phyloP scores from a whole-genome alignment of 2,329 filamentous ascomycete species.

The Aspergillus flavus region DNA sequence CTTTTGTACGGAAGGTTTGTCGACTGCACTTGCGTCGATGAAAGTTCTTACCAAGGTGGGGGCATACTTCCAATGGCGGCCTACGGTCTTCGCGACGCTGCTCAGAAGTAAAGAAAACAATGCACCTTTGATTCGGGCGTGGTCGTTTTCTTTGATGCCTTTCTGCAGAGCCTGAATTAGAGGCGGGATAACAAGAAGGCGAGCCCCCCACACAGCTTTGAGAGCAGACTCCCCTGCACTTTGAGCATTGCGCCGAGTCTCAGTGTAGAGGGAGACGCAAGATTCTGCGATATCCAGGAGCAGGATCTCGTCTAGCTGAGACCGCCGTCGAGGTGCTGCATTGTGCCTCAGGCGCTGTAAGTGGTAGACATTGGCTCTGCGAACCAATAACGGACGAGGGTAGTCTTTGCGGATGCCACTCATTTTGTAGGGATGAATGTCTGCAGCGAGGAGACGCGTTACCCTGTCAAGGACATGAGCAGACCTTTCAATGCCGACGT shows the following conservation, averaged over 20 bases:
- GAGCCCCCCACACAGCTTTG: constrained; percentile 85
- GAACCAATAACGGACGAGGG: constrained; percentile 86
- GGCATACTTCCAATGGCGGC: constrained; percentile 92
- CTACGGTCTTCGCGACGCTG: constrained; percentile 81
- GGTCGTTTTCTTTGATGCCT: constrained; percentile 77
- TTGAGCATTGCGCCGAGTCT: constrained; percentile 93
- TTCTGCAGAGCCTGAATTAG: constrained; percentile 76
- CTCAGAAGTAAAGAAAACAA: constrained; percentile 91
- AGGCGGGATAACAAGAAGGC: constrained; percentile 86
- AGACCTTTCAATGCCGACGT: constrained; percentile 93
- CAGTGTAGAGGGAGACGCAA: constrained; percentile 87
- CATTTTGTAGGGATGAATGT: constrained; percentile 91
- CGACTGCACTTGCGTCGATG: constrained; percentile 84
- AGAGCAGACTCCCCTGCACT: constrained; percentile 89
- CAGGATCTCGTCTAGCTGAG: constrained; percentile 82
- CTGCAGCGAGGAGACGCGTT: constrained; percentile 78
- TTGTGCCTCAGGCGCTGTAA: constrained; percentile 94
- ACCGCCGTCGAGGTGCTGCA: constrained; percentile 81
- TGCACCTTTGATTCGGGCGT: constrained; percentile 89
- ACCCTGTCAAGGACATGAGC: constrained; percentile 91
- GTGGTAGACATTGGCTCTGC: constrained; percentile 92
- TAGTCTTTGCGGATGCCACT: constrained; percentile 91
- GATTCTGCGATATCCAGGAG: constrained; percentile 87
- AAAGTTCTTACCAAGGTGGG: constrained; percentile 88
- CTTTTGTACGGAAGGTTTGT: constrained; percentile 92